Evolutionary conservation across 140 eudicot species (phyloP).

Genomic region (Cichorium intybus): DNA sequence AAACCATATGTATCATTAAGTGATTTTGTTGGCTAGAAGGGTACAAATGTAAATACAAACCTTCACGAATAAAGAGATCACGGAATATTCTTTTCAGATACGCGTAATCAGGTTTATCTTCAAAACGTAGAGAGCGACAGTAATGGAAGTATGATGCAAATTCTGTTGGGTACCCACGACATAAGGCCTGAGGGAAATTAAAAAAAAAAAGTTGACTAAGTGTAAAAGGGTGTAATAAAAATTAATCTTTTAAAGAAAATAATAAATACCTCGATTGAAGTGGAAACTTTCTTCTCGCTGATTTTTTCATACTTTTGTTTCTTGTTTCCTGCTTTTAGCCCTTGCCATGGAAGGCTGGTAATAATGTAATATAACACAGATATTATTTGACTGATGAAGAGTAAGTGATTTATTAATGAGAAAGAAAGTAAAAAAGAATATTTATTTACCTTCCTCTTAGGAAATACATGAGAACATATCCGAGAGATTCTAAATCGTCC

Average conservation of each 20-base stretch:
- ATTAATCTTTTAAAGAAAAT: not conserved
- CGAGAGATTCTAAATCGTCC: constrained; percentile 86
- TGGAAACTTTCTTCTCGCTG: constrained; percentile 65
- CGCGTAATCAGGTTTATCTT: constrained; percentile 84
- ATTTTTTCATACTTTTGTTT: constrained; percentile 76
- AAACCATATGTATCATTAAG: not conserved
- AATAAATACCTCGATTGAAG: constrained; percentile 64
- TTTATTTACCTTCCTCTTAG: constrained; percentile 64
- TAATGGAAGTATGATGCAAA: constrained; percentile 79
- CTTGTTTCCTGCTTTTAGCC: constrained; percentile 86
- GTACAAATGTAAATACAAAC: constrained; percentile 18
- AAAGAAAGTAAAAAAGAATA: not conserved
- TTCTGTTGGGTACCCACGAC: constrained; percentile 78
- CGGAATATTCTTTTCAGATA: constrained; percentile 80
- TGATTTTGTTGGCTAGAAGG: not conserved
- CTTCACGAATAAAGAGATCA: constrained; percentile 85
- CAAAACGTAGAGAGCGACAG: constrained; percentile 81
- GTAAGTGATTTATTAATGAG: not conserved
- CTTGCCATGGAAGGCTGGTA: constrained; percentile 82
- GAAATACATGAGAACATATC: constrained; percentile 77
- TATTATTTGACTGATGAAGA: constrained; percentile 3
- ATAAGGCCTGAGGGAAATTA: constrained; percentile 40
- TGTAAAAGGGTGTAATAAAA: not conserved
- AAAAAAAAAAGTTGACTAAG: not conserved
- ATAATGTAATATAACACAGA: constrained; percentile 23